phyloP scores from a whole-genome alignment of 73 alveolate genomes.

The Paramecium sexaurelia region DNA sequence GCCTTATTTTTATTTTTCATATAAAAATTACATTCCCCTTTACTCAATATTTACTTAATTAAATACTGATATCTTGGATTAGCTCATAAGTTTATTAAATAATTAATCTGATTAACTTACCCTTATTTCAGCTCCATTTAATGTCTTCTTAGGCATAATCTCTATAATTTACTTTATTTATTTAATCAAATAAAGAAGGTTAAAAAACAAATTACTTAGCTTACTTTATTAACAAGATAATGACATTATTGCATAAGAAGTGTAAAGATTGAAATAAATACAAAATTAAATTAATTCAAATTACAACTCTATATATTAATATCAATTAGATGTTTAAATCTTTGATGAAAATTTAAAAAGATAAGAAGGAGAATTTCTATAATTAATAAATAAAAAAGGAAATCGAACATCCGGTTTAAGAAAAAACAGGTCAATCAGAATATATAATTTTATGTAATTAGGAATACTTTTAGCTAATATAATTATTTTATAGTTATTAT shows the following conservation, averaged over 20 bases:
- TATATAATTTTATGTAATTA: too few relatives aligned
- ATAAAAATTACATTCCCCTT: not conserved
- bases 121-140: not conserved
- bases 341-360: not conserved
- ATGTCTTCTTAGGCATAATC: too few relatives aligned
- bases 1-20: constrained; percentile 20
- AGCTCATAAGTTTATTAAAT: too few relatives aligned
- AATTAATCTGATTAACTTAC: not conserved
- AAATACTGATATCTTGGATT: not conserved
- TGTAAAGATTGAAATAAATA: not conserved
- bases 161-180: not conserved
- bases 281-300: too few relatives aligned
- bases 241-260: not conserved
- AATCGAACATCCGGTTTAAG: not conserved
- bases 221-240: not conserved
- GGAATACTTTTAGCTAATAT: not conserved
- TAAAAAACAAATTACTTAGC: not conserved
- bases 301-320: not conserved
- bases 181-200: not conserved
- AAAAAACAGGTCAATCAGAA: not conserved
- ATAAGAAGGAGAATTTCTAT: not conserved
- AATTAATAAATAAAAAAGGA: not conserved
- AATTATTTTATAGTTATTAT: too few relatives aligned
- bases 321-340: not conserved
- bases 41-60: not conserved